Percentiles rank a stretch among this genome's conserved stretches.
Conservation (phyloP, 106 monocot species). For the Dioscorea dumetorum region DNA sequence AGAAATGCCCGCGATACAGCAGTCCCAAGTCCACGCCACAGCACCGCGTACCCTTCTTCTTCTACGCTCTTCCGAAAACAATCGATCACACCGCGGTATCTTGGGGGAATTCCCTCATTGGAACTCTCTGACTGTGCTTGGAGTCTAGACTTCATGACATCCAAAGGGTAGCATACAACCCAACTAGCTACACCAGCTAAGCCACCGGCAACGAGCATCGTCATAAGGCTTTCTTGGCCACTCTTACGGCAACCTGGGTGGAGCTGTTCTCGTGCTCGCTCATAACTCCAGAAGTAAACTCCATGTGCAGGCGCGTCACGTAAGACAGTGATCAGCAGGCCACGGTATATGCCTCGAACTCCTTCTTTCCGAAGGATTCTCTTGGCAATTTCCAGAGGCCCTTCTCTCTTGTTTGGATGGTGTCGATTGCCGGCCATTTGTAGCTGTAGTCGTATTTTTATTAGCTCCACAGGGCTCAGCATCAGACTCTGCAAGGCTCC, state of each 20-base stretch:
- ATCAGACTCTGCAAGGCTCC: slow-evolving; percentile 77
- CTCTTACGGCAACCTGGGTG: slow-evolving; percentile 67
- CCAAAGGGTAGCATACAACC: slow-evolving; percentile 84
- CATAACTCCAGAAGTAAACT: slow-evolving; percentile 90
- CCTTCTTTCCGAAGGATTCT: slow-evolving; percentile 54
- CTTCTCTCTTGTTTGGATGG: slow-evolving; percentile 3
- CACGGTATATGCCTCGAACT: slow-evolving; percentile 68
- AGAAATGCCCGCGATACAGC: slow-evolving; percentile 79
- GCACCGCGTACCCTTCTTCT: slow-evolving; percentile 72
- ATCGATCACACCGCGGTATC: slow-evolving; percentile 73
- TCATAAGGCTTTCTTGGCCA: slow-evolving; percentile 56
- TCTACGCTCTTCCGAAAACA: slow-evolving; percentile 71
- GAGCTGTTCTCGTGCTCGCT: slow-evolving; percentile 49
- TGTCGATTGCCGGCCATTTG: slow-evolving; percentile 15
- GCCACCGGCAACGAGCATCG: slow-evolving; percentile 83
- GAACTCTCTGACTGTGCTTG: slow-evolving; percentile 47
- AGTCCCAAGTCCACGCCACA: slow-evolving; percentile 88
- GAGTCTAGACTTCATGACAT: slow-evolving; percentile 81
- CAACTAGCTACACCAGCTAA: slow-evolving; percentile 87
- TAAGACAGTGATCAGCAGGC: slow-evolving; percentile 63
- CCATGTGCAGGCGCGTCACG: slow-evolving; percentile 84
- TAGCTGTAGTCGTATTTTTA: slow-evolving; percentile 84
- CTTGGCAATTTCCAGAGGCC: slow-evolving; percentile 57
- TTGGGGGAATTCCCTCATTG: slow-evolving; percentile 3
- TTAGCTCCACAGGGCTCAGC: slow-evolving; percentile 79